These are phyloP conservation scores for Adansonia madagascariensis DNA, from an alignment of 441 rosid genomes.

Conservation along the genomic window DNA sequence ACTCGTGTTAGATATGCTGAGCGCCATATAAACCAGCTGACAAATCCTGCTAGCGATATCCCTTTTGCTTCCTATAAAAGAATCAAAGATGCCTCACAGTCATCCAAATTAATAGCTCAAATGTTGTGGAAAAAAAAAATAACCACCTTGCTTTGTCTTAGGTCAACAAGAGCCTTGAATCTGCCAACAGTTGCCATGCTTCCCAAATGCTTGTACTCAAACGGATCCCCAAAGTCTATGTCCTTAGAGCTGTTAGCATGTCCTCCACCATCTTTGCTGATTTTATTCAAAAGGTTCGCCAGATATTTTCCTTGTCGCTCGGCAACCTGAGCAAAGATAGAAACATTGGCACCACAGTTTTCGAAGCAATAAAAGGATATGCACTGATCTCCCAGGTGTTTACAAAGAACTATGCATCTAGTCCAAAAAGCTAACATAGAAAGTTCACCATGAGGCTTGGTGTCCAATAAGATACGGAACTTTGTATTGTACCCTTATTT, in stretches of 20 bases:
- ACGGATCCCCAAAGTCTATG: conserved; percentile 60
- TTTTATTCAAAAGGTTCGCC: conserved; percentile 55
- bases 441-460: not conserved
- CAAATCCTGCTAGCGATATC: conserved; percentile 72
- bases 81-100: conserved; percentile 18
- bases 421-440: not conserved
- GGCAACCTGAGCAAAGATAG: conserved; percentile 60
- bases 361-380: conserved; percentile 1
- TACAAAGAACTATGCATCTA: not conserved
- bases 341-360: not conserved
- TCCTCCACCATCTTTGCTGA: conserved; percentile 73
- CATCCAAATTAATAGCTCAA: conserved; percentile 17
- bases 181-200: conserved; percentile 94
- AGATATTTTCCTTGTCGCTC: conserved; percentile 88
- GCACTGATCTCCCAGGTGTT: not conserved
- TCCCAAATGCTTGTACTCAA: conserved; percentile 86
- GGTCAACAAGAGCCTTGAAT: conserved; percentile 86
- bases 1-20: conserved; percentile 92
- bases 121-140: not conserved
- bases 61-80: conserved; percentile 70
- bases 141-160: conserved; percentile 80
- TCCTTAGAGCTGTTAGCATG: conserved; percentile 57
- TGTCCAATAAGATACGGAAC: not conserved
- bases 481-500: not conserved
- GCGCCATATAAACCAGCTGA: conserved; percentile 92